Conservation (phyloP, 164 flowering plant species). For the Stephania japonica region DNA sequence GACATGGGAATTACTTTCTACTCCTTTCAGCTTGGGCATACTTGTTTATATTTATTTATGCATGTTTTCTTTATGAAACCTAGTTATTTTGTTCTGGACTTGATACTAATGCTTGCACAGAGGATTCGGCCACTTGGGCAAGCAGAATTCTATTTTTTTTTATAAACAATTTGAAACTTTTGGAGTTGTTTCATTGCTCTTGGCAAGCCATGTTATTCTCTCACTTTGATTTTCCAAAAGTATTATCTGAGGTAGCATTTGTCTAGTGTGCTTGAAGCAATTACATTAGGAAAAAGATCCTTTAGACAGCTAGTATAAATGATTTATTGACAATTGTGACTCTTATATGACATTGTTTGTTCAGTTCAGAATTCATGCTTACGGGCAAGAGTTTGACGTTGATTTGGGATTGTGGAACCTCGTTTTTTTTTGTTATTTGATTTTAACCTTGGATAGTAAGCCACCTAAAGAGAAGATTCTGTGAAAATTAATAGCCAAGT, state of each 20-base stretch:
- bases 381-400: neutral
- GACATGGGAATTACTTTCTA: too few species aligned
- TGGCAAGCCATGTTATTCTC: neutral
- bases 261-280: neutral
- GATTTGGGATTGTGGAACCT: neutral
- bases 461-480: neutral
- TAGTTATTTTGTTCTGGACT: too few species aligned
- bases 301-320: neutral
- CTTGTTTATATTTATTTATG: too few species aligned
- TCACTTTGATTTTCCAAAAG: neutral
- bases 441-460: neutral
- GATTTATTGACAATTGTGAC: neutral
- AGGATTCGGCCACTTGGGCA: neutral
- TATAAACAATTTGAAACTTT: neutral
- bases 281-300: neutral
- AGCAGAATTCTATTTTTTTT: neutral
- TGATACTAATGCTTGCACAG: too few species aligned
- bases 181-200: neutral
- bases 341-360: neutral
- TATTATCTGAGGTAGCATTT: neutral
- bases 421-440: neutral
- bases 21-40: too few species aligned
- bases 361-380: neutral
- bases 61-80: too few species aligned
- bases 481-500: neutral